Base-by-base conservation (phyloP, 306 rosid genomes). In the Canavalia ensiformis region DNA sequence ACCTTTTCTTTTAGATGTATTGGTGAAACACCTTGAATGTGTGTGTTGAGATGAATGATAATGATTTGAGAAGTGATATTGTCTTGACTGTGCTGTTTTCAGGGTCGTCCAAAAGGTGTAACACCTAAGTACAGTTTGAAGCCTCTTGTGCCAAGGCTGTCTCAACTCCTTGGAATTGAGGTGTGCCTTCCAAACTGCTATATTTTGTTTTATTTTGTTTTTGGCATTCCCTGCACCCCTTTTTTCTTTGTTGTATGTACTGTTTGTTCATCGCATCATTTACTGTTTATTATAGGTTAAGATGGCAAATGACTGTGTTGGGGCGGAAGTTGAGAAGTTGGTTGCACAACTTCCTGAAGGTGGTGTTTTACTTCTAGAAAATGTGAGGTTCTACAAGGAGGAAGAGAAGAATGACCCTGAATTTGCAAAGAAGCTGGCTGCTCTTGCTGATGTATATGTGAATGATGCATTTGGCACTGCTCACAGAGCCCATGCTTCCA, bases 91-190 rank as follows among this genome's bases (percentile, higher is more conserved):
- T 87, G 77, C 4, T 86, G 64, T 71, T 81, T 90, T 55, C 88
- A 95, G 98, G 98, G 98, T 35, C 97, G 98, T 63, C 98, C 98
- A 35, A 95, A 95, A 84, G 98, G 98, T 78, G 97, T 91, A 13
- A 95, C 97, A 7, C 97, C 98, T 46, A 95, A 92, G 46, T 95
- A 89, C 89, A 92, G 98, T 66, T 87, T 95, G 90, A 95, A 91
- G 87, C 97, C 98, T 54, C 95, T 95, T 46, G 97, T 95, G 72
- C 95, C 94, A 60, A 90, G 97, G 76, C 84, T 95, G 6, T 90
- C 98, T 83, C 92, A 92, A 86, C 97, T 92, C 62, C 91, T 95
- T 68, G 97, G 89, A 83, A 49, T 68, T 7, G 91, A 92, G 89
- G 97, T 91, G 1, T 82, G 86, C 9, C 47, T 31, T 71, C 72